These are phyloP conservation scores for Wickerhamiella qilinensis DNA, from an alignment of 805 yeast genomes.

Conservation along the genomic window DNA sequence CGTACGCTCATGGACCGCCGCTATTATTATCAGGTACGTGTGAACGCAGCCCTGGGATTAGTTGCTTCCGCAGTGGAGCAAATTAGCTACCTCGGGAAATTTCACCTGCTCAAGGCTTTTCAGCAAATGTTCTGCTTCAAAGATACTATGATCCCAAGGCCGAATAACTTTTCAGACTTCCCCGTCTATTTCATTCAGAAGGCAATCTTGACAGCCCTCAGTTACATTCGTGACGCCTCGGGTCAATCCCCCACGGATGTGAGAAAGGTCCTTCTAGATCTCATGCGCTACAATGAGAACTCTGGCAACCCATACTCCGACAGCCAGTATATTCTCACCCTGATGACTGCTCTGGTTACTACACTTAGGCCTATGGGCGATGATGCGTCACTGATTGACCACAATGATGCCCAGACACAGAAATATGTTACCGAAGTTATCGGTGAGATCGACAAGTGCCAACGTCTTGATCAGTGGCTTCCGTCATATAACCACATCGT, in stretches of 20 bases:
- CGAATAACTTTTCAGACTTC: slow-evolving; percentile 67
- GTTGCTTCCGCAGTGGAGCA: slow-evolving; percentile 48
- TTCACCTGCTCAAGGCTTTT: slow-evolving; percentile 55
- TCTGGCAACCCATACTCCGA: slow-evolving; percentile 64
- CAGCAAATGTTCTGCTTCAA: slow-evolving; percentile 59
- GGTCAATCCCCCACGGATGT: slow-evolving; percentile 48
- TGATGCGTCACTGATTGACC: slow-evolving; percentile 5
- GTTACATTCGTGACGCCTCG: slow-evolving; percentile 41
- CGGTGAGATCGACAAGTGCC: slow-evolving; percentile 56
- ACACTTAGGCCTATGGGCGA: slow-evolving; percentile 17
- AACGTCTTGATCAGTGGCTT: slow-evolving; percentile 71
- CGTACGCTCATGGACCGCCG: slow-evolving; percentile 71
- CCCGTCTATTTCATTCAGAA: slow-evolving; percentile 53
- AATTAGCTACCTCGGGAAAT: slow-evolving; percentile 53
- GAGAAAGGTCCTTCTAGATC: slow-evolving; percentile 45
- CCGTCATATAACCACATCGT: slow-evolving; percentile 52
- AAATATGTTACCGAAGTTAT: slow-evolving; percentile 33
- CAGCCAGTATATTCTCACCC: slow-evolving; percentile 40
- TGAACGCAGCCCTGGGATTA: slow-evolving; percentile 71
- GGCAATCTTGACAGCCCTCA: slow-evolving; percentile 46
- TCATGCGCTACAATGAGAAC: slow-evolving; percentile 75
- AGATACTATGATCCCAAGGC: slow-evolving; percentile 46
- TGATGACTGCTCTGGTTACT: slow-evolving; percentile 39
- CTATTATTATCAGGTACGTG: slow-evolving; percentile 77
- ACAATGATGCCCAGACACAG: slow-evolving; percentile 7